Base-by-base conservation (phyloP, 148 eudicot genomes). In the Camellia sinensis region DNA sequence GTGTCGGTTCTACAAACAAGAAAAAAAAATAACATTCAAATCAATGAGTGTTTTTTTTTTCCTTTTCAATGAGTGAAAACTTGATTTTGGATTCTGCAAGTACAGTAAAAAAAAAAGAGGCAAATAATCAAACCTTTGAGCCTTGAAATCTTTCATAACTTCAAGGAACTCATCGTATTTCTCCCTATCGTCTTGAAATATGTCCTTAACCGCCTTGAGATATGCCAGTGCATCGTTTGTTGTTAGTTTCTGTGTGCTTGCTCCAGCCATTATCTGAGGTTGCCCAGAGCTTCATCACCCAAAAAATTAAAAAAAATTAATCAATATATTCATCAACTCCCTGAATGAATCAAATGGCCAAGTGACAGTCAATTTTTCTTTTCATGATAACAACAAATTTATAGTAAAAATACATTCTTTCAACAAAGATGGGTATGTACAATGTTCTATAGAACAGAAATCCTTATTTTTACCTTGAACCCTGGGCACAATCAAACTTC, bases 61-160 rank as follows among this genome's bases (percentile, higher is more conserved):
- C 37, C 37, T 29, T 29, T 29, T 56, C 15, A 37, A 56, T 60
- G 43, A 78, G 17, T 29, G 37, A 76, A 50, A 74, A 17, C 0
- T 69, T 78, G 43, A 67, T 76, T 29, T 29, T 18, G 40, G 43
- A 56, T 57, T 17, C 67, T 46, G 29, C 75, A 54, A 7, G 9
- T 65, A 74, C 50, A 65, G 7, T 22, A 65, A 57, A 82, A 44
- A 18, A 61, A 78, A 57, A 50, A 80, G 37, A 29, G 37, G 57
- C 71, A 79, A 67, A 67, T 22, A 13, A 11, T 52, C 68, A 81
- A 64, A 92, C 95, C 91, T 92, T 81, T 88, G 91, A 68, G 88
- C 86, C 85, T 92, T 92, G 82, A 92, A 88, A 85, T 91, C 93
- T 81, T 88, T 91, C 95, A 90, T 91, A 70, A 91, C 90, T 78